Evolutionary conservation across 306 rosid species (phyloP).

Genomic region (Cicer arietinum): DNA sequence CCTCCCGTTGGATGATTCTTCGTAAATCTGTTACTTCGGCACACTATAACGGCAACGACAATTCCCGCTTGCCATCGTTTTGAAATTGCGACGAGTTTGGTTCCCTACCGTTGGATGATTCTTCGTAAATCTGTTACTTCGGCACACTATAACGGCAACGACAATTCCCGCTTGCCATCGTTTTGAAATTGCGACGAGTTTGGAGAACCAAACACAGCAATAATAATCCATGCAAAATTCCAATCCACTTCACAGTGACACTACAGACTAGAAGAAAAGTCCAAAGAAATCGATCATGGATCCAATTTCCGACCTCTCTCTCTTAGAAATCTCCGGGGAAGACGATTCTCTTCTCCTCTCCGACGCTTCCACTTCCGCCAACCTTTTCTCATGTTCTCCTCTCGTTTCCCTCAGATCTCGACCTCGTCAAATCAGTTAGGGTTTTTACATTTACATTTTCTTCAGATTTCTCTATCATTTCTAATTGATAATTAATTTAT

Average conservation of each 20-base stretch:
- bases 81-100: constrained; percentile 46
- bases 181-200: constrained; percentile 50
- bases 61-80: constrained; percentile 62
- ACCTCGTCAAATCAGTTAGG: constrained; percentile 56
- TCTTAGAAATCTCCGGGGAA: constrained; percentile 72
- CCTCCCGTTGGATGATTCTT: constrained; percentile 37
- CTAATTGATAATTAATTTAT: background rate
- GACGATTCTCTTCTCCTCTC: constrained; percentile 75
- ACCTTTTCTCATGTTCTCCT: constrained; percentile 74
- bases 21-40: constrained; percentile 15
- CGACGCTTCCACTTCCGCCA: constrained; percentile 18
- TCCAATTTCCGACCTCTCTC: constrained; percentile 66
- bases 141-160: background rate
- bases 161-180: constrained; percentile 58
- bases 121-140: constrained; percentile 24
- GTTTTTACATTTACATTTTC: constrained; percentile 28
- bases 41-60: background rate
- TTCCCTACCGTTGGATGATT: constrained; percentile 40
- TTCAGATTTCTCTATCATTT: constrained; percentile 12
- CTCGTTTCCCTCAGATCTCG: constrained; percentile 61
- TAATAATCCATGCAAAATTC: constrained; percentile 38
- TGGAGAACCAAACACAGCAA: constrained; percentile 11
- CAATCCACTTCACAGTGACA: background rate
- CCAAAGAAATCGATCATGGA: constrained; percentile 52
- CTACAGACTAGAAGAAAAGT: background rate